Percentiles rank a stretch among this genome's conserved stretches.
Conservation (phyloP, 2,329 filamentous ascomycete species). For the Fusarium keratoplasticum region DNA sequence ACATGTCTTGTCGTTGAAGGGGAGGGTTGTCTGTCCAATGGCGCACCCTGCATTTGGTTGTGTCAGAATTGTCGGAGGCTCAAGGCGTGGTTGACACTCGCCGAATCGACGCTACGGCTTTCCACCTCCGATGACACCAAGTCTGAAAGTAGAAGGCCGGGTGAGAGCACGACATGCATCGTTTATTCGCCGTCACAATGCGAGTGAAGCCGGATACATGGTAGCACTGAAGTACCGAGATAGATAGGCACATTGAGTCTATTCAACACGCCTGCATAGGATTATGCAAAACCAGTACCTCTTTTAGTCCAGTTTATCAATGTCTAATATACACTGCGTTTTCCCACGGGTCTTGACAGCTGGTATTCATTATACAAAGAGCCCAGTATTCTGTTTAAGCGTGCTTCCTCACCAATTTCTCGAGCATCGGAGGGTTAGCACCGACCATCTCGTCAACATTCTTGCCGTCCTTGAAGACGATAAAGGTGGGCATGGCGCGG, state of each 20-base stretch:
- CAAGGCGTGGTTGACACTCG: slow-evolving; percentile 31
- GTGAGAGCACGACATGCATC: slow-evolving; percentile 6
- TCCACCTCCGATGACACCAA: slow-evolving; percentile 14
- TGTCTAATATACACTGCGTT: slow-evolving; percentile 20
- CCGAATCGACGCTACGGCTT: slow-evolving; percentile 12
- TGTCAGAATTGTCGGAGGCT: slow-evolving; percentile 3
- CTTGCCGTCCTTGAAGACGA: slow-evolving; percentile 83
- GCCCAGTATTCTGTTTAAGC: neutral
- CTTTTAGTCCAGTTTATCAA: neutral
- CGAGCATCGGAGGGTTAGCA: slow-evolving; percentile 71
- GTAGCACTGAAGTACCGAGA: neutral
- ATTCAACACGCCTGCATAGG: neutral
- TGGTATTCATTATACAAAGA: neutral
- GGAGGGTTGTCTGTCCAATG: slow-evolving; percentile 9
- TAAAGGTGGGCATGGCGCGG: slow-evolving; percentile 93
- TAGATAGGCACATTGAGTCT: neutral
- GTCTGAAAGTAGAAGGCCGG: slow-evolving; percentile 27
- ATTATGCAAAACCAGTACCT: neutral
- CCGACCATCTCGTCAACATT: slow-evolving; percentile 81
- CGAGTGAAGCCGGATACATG: neutral
- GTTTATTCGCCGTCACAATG: neutral
- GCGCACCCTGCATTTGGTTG: neutral
- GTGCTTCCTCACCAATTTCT: slow-evolving; percentile 33
- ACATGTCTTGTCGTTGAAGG: neutral
- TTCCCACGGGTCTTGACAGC: neutral